Percentiles rank a stretch among this genome's conserved stretches.
Evolutionary conservation across 768 basidiomycete genomes (phyloP).

Genomic region (Boletus tylopilopsis): DNA sequence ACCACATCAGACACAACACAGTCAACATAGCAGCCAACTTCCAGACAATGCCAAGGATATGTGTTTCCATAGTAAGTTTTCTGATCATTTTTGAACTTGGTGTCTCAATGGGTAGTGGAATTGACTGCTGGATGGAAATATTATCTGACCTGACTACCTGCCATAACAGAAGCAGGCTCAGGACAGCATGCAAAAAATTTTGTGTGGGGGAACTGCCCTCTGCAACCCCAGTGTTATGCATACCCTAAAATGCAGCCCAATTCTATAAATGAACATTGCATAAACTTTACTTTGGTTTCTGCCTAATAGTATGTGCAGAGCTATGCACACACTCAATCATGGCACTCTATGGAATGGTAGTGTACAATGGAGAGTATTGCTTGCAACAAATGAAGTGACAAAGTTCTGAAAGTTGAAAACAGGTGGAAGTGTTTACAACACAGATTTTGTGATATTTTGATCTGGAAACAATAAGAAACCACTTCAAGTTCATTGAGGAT

Average conservation of each 20-base stretch:
- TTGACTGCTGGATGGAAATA: conserved; percentile 82
- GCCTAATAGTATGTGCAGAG: no score
- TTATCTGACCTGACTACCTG: conserved; percentile 81
- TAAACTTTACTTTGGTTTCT: no score
- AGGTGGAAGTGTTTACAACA: no score
- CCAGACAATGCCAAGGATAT: conserved; percentile 79
- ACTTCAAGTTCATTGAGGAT: no score
- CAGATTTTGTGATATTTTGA: no score
- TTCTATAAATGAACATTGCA: conserved; percentile 7
- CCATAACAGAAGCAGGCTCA: conserved; percentile 78
- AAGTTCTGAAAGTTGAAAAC: no score
- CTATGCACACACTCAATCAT: no score
- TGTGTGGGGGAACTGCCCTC: conserved; percentile 66
- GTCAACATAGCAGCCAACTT: conserved; percentile 74
- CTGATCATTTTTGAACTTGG: background rate
- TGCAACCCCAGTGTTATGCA: conserved; percentile 69
- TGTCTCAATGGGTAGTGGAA: background rate
- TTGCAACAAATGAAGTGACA: no score
- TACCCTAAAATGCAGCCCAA: conserved; percentile 32
- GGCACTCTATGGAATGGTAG: no score
- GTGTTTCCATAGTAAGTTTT: conserved; percentile 73
- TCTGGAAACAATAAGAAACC: no score
- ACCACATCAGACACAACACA: conserved; percentile 69
- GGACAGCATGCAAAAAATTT: conserved; percentile 85
- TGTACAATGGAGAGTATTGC: no score